Evolutionary conservation across 768 basidiomycete species (phyloP).

Genomic region (Exidia glandulosa): DNA sequence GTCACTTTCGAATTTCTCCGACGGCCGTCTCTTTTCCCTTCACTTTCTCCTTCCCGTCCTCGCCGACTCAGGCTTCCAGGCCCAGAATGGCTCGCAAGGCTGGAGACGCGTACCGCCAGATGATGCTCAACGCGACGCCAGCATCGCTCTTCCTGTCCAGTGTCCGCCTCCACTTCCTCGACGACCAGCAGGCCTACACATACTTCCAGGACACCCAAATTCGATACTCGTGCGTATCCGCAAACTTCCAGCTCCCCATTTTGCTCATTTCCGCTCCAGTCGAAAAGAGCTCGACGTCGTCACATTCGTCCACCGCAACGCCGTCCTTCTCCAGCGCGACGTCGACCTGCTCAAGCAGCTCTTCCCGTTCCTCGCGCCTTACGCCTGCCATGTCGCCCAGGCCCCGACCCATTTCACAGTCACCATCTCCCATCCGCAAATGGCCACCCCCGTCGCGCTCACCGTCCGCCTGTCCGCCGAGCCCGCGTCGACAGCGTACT

Average conservation of each 20-base stretch:
- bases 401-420: neutral
- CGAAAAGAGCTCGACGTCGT: neutral
- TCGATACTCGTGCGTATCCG: neutral
- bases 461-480: neutral
- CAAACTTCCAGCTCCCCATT: neutral
- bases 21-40: neutral
- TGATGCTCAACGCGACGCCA: neutral
- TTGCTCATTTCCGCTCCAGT: neutral
- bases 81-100: neutral
- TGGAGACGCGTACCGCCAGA: neutral
- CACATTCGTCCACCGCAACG: constrained; percentile 1
- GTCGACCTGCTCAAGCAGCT: constrained; percentile 1
- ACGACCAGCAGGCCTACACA: neutral
- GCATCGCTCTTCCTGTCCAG: neutral
- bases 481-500: neutral
- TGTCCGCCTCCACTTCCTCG: neutral
- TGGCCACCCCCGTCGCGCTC: neutral
- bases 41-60: neutral
- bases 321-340: neutral
- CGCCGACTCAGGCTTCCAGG: neutral
- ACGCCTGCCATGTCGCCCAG: neutral
- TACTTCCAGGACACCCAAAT: neutral
- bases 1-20: neutral
- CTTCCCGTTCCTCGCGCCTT: neutral
- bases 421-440: neutral